Conservation (phyloP, 1,284 basidiomycete genomes). For the Pisolithus thermaeus region DNA sequence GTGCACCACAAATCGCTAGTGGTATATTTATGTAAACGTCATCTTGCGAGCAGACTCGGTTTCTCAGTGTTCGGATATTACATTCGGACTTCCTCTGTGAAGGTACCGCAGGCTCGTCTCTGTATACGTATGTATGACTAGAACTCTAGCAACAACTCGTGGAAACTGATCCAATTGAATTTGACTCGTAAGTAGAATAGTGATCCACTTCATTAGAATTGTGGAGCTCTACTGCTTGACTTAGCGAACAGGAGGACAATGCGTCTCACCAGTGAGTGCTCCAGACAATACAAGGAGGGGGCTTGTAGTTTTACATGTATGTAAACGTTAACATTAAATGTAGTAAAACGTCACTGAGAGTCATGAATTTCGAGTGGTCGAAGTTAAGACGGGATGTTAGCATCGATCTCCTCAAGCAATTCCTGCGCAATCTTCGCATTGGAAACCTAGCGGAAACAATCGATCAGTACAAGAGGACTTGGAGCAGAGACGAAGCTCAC, state of each 20-base stretch:
- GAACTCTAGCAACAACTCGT: too few species aligned
- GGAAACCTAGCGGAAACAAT: constrained; percentile 37
- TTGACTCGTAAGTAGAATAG: too few species aligned
- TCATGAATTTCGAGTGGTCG: constrained; percentile 7
- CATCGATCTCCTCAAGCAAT: constrained; percentile 49
- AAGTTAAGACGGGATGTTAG: constrained; percentile 42
- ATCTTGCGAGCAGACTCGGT: too few species aligned
- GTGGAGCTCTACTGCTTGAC: too few species aligned
- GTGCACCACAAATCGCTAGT: not conserved
- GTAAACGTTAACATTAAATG: constrained; percentile 32
- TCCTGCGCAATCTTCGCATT: constrained; percentile 59
- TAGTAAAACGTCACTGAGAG: constrained; percentile 15
- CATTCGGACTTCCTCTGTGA: too few species aligned
- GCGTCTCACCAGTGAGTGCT: constrained; percentile 8
- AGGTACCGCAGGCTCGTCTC: too few species aligned
- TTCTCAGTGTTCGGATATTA: too few species aligned
- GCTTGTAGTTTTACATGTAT: constrained; percentile 25
- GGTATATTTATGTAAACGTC: not conserved
- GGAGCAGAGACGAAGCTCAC: constrained; percentile 37
- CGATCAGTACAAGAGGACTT: constrained; percentile 1
- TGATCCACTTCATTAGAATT: too few species aligned
- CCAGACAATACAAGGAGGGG: constrained; percentile 22
- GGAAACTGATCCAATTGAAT: too few species aligned
- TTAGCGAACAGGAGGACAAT: too few species aligned
- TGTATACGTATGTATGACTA: too few species aligned